Evolutionary conservation across 2,329 filamentous ascomycete species (phyloP), one percentile per base, ranked within the genome.

Genomic region (Aureobasidium namibiae): DNA sequence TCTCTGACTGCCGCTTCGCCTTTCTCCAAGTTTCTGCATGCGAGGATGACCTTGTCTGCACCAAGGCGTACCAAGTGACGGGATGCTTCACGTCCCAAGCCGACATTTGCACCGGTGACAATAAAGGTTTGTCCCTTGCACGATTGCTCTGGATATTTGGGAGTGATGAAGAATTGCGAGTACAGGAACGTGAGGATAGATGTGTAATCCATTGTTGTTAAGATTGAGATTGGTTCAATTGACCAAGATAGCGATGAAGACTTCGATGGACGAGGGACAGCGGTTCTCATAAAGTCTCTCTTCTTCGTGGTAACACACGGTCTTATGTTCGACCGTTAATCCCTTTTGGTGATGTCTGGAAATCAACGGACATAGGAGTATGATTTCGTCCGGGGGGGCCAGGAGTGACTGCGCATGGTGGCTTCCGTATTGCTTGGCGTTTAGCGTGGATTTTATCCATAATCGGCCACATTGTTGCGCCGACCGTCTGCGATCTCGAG

Each of bases 21-120:
- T 60, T 78, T 79, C 23, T 69, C 65, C 7, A 68, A 18, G 26
- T 64, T 73, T 29, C 78, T 75, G 29, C 76, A 74, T 3, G 75
- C 76, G 18, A 80, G 67, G 58, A 80, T 77, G 26, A 80, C 68
- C 26, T 71, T 74, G 1, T 67, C 67, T 13, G 74, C 72, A 4
- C 72, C 69, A 6, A 78, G 69, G 0, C 66, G 64, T 0, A 74
- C 71, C 42, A 77, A 70, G 61, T 79, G 76, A 1, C 69, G 68
- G 1, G 74, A 73, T 6, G 77, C 74, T 66, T 80, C 76, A 45
- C 73, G 69, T 14, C 78, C 78, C 0, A 80, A 71, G 3, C 77
- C 78, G 7, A 70, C 67, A 58, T 80, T 80, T 2, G 75, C 72
- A 42, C 78, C 78, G 0, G 78, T 81, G 5, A 81, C 73, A 31